phyloP scores from a whole-genome alignment of 2,329 filamentous ascomycete genomes.

The Aureobasidium sp. region DNA sequence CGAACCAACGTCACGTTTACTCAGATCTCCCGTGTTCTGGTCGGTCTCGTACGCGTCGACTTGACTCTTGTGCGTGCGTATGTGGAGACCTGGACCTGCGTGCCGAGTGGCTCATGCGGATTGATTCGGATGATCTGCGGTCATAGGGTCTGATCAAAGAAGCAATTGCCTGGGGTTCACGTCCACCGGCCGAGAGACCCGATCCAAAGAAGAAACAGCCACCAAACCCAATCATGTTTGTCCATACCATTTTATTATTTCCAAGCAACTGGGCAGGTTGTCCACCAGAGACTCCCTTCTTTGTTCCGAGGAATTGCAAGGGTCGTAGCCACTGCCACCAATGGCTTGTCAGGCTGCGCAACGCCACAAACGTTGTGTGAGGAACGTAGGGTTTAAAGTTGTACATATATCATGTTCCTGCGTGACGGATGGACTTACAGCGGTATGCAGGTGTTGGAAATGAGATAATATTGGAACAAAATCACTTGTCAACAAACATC shows the following conservation, averaged over 20 bases:
- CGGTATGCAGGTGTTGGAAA: background rate
- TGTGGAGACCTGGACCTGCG: background rate
- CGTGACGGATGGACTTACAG: background rate
- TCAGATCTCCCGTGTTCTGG: background rate
- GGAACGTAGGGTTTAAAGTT: background rate
- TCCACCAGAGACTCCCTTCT: background rate
- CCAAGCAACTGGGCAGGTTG: background rate
- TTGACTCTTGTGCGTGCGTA: background rate
- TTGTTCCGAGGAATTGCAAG: background rate
- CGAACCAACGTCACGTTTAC: background rate
- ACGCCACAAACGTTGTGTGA: background rate
- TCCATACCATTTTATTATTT: background rate
- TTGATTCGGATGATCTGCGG: background rate
- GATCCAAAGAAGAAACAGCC: background rate
- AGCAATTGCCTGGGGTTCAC: slow-evolving; percentile 1
- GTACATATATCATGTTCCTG: background rate
- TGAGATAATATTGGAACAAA: background rate
- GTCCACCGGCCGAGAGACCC: background rate
- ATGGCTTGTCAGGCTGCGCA: slow-evolving; percentile 3
- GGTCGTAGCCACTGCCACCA: background rate
- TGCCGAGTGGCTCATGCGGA: background rate
- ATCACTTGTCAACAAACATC: background rate
- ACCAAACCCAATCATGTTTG: background rate
- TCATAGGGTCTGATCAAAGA: background rate
- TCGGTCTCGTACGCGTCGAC: background rate